Percentiles rank a stretch among this genome's conserved stretches.
Evolutionary conservation across 192 early-diverging fungal species (phyloP).

Genomic region (Piromyces finnis): DNA sequence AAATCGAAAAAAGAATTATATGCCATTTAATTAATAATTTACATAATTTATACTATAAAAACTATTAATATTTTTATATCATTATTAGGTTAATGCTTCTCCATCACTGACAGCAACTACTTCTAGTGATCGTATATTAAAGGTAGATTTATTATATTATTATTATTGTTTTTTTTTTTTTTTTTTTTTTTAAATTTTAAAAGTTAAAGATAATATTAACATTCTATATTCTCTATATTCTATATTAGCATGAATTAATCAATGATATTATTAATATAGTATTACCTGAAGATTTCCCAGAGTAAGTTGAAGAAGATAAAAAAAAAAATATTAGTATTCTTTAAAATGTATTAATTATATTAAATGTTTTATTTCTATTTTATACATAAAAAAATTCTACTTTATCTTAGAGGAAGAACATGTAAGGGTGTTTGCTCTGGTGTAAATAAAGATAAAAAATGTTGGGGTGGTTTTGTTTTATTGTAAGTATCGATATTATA

Average conservation of each 20-base stretch:
- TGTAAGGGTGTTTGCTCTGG: background rate
- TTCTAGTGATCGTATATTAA: constrained; percentile 23
- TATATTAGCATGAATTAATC: constrained; percentile 21
- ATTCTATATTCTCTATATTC: background rate
- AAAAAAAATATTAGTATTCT: too few species aligned
- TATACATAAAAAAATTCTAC: too few species aligned
- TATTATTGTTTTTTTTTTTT: too few species aligned
- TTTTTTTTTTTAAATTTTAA: too few species aligned
- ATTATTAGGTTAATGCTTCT: constrained; percentile 15
- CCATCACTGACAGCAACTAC: constrained; percentile 28
- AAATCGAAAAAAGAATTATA: too few species aligned
- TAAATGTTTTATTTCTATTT: too few species aligned
- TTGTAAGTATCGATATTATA: background rate
- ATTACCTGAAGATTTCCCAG: constrained; percentile 29
- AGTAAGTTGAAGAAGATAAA: constrained; percentile 15
- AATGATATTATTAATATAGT: constrained; percentile 33
- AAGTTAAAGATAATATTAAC: too few species aligned
- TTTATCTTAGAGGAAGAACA: background rate
- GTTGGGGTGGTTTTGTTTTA: background rate
- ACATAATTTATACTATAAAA: too few species aligned
- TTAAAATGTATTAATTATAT: too few species aligned
- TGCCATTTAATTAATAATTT: too few species aligned
- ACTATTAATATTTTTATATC: too few species aligned
- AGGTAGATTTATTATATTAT: constrained; percentile 8
- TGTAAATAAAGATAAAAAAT: background rate